phyloP scores from a whole-genome alignment of 2,329 filamentous ascomycete species.

The Bertia moriformis region DNA sequence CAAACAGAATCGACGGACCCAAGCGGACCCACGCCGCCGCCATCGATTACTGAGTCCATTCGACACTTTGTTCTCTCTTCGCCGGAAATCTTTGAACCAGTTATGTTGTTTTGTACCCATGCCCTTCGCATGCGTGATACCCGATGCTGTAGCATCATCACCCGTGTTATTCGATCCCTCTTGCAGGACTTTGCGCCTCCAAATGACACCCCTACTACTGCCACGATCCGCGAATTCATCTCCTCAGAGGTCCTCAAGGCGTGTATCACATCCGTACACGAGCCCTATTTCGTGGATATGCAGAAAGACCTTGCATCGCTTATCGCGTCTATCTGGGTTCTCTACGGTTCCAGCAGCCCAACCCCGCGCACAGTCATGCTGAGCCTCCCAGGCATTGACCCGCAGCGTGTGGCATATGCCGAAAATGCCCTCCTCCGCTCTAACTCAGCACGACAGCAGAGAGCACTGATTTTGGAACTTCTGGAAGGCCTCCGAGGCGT shows the following conservation, averaged over 20 bases:
- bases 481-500: conserved; percentile 78
- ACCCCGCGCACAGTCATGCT: conserved; percentile 67
- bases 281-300: conserved; percentile 90
- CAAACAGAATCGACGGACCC: neutral
- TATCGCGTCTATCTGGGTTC: conserved; percentile 70
- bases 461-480: conserved; percentile 69
- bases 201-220: conserved; percentile 6
- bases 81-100: conserved; percentile 57
- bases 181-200: conserved; percentile 56
- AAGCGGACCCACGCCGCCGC: neutral
- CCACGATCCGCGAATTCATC: conserved; percentile 76
- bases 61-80: conserved; percentile 1
- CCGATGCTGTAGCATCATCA: conserved; percentile 71
- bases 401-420: conserved; percentile 50
- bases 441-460: conserved; percentile 58
- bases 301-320: conserved; percentile 82
- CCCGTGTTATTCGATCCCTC: conserved; percentile 73
- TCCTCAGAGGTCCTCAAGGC: conserved; percentile 77
- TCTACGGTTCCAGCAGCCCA: conserved; percentile 54
- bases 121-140: conserved; percentile 81
- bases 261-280: conserved; percentile 78
- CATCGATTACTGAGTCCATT: neutral
- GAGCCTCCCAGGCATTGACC: conserved; percentile 62
- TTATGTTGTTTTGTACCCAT: conserved; percentile 84
- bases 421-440: conserved; percentile 41